These are phyloP conservation scores for Suillus lakei DNA, from an alignment of 768 basidiomycete genomes.

Conservation along the genomic window DNA sequence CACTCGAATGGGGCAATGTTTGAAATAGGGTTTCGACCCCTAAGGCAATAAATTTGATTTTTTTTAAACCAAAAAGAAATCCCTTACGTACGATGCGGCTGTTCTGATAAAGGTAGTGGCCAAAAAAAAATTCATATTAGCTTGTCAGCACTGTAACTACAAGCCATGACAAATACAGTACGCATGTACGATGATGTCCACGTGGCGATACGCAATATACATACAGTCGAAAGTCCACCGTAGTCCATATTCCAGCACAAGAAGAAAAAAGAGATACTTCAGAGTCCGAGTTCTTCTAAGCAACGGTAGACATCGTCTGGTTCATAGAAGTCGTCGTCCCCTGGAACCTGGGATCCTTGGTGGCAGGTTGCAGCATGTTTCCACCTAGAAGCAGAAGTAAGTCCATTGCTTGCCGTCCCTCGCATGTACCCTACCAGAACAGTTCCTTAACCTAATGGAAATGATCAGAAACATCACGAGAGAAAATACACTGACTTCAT, in stretches of 20 bases:
- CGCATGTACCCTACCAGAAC: slow-evolving; percentile 62
- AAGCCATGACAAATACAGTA: slow-evolving; percentile 2
- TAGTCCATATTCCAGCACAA: background rate
- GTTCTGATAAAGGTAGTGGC: no score
- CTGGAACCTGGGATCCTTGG: slow-evolving; percentile 55
- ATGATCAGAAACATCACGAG: slow-evolving; percentile 2
- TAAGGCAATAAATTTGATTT: no score
- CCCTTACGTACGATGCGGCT: no score
- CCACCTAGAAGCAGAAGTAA: slow-evolving; percentile 54
- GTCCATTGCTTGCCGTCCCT: slow-evolving; percentile 8
- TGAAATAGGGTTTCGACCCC: no score
- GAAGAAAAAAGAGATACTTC: background rate
- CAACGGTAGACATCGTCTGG: slow-evolving; percentile 51
- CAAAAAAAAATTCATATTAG: background rate
- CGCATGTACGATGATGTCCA: background rate
- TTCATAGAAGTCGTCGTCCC: slow-evolving; percentile 62
- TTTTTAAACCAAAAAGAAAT: no score
- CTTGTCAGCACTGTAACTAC: background rate
- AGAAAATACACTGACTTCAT: background rate
- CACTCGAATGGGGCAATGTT: background rate
- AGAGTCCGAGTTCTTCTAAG: slow-evolving; percentile 21
- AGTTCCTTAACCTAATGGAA: slow-evolving; percentile 66
- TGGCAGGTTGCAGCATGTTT: slow-evolving; percentile 86
- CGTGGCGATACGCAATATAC: background rate
- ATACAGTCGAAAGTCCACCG: background rate